phyloP scores from a whole-genome alignment of 306 rosid species.

The Prunus fruticosa region DNA sequence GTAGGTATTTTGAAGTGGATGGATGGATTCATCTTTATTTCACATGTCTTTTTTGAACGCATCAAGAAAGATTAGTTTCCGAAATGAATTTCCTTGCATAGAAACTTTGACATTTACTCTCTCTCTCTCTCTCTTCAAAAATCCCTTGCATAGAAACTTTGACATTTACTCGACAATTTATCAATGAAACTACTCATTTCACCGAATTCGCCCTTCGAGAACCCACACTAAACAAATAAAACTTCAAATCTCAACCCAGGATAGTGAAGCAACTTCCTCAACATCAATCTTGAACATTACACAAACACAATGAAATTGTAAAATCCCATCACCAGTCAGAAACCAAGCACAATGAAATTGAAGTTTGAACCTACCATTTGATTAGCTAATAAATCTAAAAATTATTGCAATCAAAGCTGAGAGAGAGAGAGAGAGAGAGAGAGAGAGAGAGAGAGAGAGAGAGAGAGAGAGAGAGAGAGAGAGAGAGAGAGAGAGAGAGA shows the following conservation, averaged over 20 bases:
- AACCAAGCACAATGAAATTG: not conserved
- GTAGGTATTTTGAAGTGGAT: too few relatives aligned
- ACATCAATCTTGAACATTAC: slow-evolving; percentile 70
- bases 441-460: too few relatives aligned
- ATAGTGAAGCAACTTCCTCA: slow-evolving; percentile 58
- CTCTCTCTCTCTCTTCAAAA: too few relatives aligned
- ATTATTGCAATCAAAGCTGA: slow-evolving; percentile 66
- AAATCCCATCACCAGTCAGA: not conserved
- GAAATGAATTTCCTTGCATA: too few relatives aligned
- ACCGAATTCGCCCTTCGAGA: not conserved
- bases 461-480: too few relatives aligned
- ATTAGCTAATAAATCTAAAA: slow-evolving; percentile 79
- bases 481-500: too few relatives aligned
- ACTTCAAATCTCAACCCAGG: not conserved
- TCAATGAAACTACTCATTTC: not conserved
- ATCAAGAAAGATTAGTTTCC: too few relatives aligned
- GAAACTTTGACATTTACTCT: not conserved
- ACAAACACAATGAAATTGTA: not conserved
- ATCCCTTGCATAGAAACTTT: too few relatives aligned
- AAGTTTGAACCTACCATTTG: slow-evolving; percentile 63
- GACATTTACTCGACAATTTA: not conserved
- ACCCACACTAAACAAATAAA: not conserved
- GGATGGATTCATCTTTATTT: too few relatives aligned
- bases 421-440: too few relatives aligned
- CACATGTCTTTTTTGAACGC: too few relatives aligned